Evolutionary conservation across 176 grass and related monocot genomes (phyloP).

Genomic region (Oryza nivara): DNA sequence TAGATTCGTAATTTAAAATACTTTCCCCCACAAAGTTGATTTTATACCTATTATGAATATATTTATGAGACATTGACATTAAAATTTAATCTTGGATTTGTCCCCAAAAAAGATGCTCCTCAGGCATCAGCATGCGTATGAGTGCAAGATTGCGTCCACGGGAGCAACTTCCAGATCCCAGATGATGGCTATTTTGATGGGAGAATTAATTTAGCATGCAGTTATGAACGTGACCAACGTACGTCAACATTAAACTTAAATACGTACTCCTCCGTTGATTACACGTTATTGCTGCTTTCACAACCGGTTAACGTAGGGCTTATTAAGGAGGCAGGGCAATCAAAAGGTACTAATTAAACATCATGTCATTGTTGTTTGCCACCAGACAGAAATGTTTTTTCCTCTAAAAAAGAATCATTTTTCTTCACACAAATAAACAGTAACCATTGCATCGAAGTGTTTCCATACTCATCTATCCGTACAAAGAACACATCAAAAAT

Average conservation of each 20-base stretch:
- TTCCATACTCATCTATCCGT: too few relatives aligned
- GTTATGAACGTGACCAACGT: neutral
- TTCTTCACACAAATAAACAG: too few relatives aligned
- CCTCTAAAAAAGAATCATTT: too few relatives aligned
- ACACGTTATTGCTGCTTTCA: conserved; percentile 16
- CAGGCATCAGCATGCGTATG: too few relatives aligned
- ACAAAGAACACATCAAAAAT: too few relatives aligned
- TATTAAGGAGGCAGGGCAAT: neutral
- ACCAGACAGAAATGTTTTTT: neutral
- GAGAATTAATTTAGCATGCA: neutral
- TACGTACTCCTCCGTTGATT: neutral
- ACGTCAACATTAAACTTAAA: conserved; percentile 12
- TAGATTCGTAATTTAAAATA: too few relatives aligned
- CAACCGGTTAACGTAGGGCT: neutral
- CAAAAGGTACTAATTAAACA: neutral
- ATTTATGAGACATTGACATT: too few relatives aligned
- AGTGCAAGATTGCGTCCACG: neutral
- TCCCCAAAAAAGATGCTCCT: too few relatives aligned
- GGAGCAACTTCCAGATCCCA: neutral
- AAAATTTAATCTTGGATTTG: too few relatives aligned
- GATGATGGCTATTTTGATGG: neutral
- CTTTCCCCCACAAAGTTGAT: too few relatives aligned
- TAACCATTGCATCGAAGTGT: too few relatives aligned
- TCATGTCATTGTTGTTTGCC: neutral
- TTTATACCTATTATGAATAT: too few relatives aligned